phyloP scores from a whole-genome alignment of 345 rosid species.

The Arabidopsis arenosa region DNA sequence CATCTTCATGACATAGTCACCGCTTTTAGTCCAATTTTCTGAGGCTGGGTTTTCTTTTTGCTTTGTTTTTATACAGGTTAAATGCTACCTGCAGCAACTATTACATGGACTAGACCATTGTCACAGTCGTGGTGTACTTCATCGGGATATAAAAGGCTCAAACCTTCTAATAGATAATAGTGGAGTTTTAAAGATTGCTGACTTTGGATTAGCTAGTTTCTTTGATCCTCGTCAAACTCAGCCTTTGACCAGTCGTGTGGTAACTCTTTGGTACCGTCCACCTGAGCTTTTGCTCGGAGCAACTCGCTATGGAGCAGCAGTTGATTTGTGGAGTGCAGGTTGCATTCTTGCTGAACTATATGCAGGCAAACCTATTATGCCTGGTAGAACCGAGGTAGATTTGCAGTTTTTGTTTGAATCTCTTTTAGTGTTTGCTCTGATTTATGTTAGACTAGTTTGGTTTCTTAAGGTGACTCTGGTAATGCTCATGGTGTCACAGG shows the following conservation, averaged over 20 bases:
- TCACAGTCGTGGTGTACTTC: slow-evolving; percentile 90
- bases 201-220: slow-evolving; percentile 94
- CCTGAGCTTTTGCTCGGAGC: slow-evolving; percentile 98
- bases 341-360: slow-evolving; percentile 95
- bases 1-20: background rate
- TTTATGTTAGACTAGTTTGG: background rate
- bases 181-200: slow-evolving; percentile 93
- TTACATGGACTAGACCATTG: slow-evolving; percentile 91
- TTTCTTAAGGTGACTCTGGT: slow-evolving; percentile 28
- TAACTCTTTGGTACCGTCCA: slow-evolving; percentile 98
- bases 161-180: slow-evolving; percentile 90
- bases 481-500: slow-evolving; percentile 55
- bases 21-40: background rate
- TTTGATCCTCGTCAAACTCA: slow-evolving; percentile 75
- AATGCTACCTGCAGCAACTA: slow-evolving; percentile 94
- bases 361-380: slow-evolving; percentile 99
- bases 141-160: slow-evolving; percentile 98
- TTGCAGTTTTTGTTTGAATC: background rate
- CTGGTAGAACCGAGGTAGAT: slow-evolving; percentile 97
- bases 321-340: slow-evolving; percentile 97
- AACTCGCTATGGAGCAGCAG: slow-evolving; percentile 82
- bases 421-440: slow-evolving; percentile 7
- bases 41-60: background rate
- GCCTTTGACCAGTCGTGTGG: slow-evolving; percentile 93
- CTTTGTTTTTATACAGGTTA: slow-evolving; percentile 62